These are phyloP conservation scores for Oldenlandia corymbosa DNA, from an alignment of 257 asterid species.

Conservation along the genomic window DNA sequence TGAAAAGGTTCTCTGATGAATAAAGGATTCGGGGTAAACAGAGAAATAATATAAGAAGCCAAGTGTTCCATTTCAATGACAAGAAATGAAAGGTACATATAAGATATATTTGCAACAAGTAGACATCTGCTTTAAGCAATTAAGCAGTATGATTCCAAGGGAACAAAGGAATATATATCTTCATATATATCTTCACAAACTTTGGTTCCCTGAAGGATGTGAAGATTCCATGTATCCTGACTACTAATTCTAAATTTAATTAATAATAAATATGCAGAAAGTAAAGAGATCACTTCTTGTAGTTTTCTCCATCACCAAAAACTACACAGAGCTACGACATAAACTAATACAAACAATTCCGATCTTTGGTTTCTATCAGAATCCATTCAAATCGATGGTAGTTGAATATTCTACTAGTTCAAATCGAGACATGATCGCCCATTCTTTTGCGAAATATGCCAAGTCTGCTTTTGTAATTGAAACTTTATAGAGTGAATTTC, in stretches of 20 bases:
- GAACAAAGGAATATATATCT: slow-evolving; percentile 7
- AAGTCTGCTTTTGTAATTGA: not conserved
- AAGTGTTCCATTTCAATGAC: not conserved
- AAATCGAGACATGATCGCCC: too few relatives aligned
- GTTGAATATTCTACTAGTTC: too few relatives aligned
- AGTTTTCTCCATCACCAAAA: not conserved
- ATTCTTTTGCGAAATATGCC: not conserved
- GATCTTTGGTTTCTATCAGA: not conserved
- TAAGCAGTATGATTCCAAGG: not conserved
- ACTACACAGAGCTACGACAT: not conserved
- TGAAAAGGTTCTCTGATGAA: slow-evolving; percentile 3
- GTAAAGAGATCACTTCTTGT: not conserved
- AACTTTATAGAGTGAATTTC: too few relatives aligned
- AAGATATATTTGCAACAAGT: not conserved
- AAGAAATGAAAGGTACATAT: not conserved
- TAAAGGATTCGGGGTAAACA: slow-evolving; percentile 4
- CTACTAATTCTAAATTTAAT: not conserved
- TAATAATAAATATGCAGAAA: slow-evolving; percentile 2
- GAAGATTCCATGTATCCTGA: not conserved
- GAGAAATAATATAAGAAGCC: not conserved
- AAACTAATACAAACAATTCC: not conserved
- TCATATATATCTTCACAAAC: not conserved
- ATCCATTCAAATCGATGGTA: not conserved
- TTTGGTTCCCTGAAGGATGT: not conserved
- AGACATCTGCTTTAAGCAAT: slow-evolving; percentile 1